phyloP scores from a whole-genome alignment of 1,284 basidiomycete species.

The Ceratobasidium sp. region DNA sequence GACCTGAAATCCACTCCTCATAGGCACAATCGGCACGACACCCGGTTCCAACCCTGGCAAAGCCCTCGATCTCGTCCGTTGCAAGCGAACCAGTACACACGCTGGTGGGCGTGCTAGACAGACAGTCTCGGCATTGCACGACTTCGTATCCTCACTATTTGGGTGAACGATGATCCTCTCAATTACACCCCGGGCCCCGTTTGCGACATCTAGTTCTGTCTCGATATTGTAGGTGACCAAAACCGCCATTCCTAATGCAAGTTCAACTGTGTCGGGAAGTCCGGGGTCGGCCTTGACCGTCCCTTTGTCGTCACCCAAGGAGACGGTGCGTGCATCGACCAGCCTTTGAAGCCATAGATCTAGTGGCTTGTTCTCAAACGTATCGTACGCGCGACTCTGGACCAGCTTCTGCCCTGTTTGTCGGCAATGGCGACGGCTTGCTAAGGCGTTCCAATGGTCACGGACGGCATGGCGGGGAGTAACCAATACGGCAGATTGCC shows the following conservation, averaged over 20 bases:
- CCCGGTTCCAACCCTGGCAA: neutral
- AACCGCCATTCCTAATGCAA: slow-evolving; percentile 23
- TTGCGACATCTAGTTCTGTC: slow-evolving; percentile 31
- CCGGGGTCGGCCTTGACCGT: neutral
- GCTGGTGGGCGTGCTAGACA: neutral
- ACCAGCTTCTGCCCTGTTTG: neutral
- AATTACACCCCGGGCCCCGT: slow-evolving; percentile 12
- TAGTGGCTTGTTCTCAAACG: neutral
- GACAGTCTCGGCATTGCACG: neutral
- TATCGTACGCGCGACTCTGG: neutral
- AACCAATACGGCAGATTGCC: neutral
- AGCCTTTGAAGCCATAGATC: neutral
- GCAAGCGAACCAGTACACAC: slow-evolving; percentile 20
- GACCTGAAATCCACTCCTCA: neutral
- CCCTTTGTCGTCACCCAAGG: neutral
- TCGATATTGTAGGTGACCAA: slow-evolving; percentile 34
- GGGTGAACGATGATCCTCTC: slow-evolving; percentile 22
- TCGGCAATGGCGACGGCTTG: neutral
- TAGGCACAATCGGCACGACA: slow-evolving; percentile 28
- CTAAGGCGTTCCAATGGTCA: neutral
- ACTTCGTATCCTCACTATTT: neutral
- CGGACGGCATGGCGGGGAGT: neutral
- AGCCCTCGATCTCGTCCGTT: neutral
- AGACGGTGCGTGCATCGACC: neutral
- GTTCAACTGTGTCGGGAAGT: slow-evolving; percentile 5